Evolutionary conservation across 768 basidiomycete genomes (phyloP).

Genomic region (Tricholoma hemisulphureum): DNA sequence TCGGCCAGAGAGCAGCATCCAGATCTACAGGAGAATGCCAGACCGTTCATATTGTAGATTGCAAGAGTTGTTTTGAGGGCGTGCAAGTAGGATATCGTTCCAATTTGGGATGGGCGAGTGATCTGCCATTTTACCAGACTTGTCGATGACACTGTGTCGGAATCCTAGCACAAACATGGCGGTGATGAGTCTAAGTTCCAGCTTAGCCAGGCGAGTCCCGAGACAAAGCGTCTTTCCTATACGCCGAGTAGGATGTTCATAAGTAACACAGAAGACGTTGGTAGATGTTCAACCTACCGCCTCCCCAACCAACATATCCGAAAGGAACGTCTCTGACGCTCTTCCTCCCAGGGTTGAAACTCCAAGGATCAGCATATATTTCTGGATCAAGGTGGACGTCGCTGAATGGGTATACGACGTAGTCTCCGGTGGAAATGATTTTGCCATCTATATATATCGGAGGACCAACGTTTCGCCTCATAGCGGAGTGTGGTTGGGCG

Average conservation of each 20-base stretch:
- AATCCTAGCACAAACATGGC: slow-evolving; percentile 68
- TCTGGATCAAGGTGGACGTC: slow-evolving; percentile 73
- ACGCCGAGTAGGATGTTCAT: slow-evolving; percentile 12
- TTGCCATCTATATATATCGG: slow-evolving; percentile 68
- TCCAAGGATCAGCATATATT: slow-evolving; percentile 76
- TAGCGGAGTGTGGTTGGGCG: slow-evolving; percentile 77
- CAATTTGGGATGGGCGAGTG: slow-evolving; percentile 55
- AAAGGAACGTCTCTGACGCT: slow-evolving; percentile 46
- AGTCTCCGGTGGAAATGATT: slow-evolving; percentile 69
- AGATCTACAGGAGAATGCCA: slow-evolving; percentile 31
- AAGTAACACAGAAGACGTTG: slow-evolving; percentile 8
- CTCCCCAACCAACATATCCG: slow-evolving; percentile 76
- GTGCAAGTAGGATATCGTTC: slow-evolving; percentile 73
- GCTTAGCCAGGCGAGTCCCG: slow-evolving; percentile 70
- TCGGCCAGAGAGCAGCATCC: not conserved
- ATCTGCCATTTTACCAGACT: slow-evolving; percentile 41
- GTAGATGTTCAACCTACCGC: slow-evolving; percentile 49
- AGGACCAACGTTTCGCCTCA: slow-evolving; percentile 77
- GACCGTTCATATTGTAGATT: slow-evolving; percentile 50
- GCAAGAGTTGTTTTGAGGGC: slow-evolving; percentile 48
- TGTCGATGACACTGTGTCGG: slow-evolving; percentile 57
- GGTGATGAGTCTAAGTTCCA: slow-evolving; percentile 69
- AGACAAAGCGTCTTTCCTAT: slow-evolving; percentile 70
- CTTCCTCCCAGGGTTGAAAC: slow-evolving; percentile 64
- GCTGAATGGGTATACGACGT: slow-evolving; percentile 77